A percentile compares a stretch with the other conserved stretches of the same genome.
Conservation (phyloP, 768 basidiomycete species). For the Postia placenta region DNA sequence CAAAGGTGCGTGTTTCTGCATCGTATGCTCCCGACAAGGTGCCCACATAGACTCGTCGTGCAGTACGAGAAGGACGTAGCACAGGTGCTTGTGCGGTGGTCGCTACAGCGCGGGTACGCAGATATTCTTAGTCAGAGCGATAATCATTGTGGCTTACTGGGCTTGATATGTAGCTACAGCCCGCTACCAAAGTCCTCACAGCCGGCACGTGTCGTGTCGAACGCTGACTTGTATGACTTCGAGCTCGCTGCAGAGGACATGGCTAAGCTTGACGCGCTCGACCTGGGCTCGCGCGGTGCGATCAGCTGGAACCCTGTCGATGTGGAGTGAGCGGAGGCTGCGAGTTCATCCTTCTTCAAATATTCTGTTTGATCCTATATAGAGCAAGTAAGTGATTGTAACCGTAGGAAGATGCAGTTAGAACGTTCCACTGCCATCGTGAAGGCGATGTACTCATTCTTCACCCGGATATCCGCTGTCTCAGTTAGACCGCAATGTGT, state of each 20-base stretch:
- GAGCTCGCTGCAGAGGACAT: slow-evolving; percentile 63
- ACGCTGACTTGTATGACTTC: slow-evolving; percentile 73
- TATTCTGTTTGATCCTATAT: no score
- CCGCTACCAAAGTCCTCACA: slow-evolving; percentile 81
- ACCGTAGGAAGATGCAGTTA: no score
- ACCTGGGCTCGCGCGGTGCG: slow-evolving; percentile 66
- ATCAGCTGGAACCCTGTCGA: slow-evolving; percentile 85
- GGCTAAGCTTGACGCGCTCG: slow-evolving; percentile 56
- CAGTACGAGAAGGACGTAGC: slow-evolving; percentile 60
- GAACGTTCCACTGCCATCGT: no score
- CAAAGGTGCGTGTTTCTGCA: slow-evolving; percentile 43
- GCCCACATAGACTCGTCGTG: not conserved
- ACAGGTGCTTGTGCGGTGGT: slow-evolving; percentile 87
- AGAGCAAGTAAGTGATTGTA: no score
- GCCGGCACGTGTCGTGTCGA: slow-evolving; percentile 63
- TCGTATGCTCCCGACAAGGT: not conserved
- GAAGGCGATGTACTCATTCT: no score
- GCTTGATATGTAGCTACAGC: slow-evolving; percentile 45
- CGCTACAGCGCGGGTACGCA: slow-evolving; percentile 47
- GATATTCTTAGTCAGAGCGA: no score
- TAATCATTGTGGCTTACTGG: no score
- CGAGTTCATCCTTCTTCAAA: no score
- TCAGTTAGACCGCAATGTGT: no score
- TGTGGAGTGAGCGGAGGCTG: slow-evolving; percentile 16
- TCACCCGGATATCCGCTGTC: no score